Percentiles rank a stretch among this genome's conserved stretches.
These are phyloP conservation scores for Pichia kluyveri DNA, from an alignment of 805 yeast species.

Conservation along the genomic window DNA sequence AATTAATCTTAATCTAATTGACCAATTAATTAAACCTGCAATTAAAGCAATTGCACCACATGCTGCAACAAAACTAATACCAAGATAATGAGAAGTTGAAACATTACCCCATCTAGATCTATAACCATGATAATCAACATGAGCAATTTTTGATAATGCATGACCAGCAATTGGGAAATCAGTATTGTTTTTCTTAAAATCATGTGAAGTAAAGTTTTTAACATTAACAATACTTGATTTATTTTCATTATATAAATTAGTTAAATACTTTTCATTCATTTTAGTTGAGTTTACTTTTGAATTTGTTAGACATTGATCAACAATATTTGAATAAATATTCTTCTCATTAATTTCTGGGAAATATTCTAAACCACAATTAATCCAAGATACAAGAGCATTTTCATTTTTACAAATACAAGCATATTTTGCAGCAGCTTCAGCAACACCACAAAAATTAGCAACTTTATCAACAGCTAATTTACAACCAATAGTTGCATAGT, in stretches of 20 bases:
- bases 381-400: constrained; percentile 23
- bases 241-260: constrained; percentile 24
- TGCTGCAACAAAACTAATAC: constrained; percentile 37
- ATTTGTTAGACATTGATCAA: constrained; percentile 12
- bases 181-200: constrained; percentile 18
- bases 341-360: not conserved
- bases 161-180: constrained; percentile 29
- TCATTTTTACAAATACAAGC: constrained; percentile 20
- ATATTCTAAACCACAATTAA: constrained; percentile 18
- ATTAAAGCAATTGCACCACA: constrained; percentile 38
- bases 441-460: constrained; percentile 14
- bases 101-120: constrained; percentile 26
- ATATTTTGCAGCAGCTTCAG: constrained; percentile 3
- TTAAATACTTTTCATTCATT: not conserved
- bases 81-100: constrained; percentile 37
- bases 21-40: constrained; percentile 35
- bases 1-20: constrained; percentile 17
- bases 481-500: constrained; percentile 16
- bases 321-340: constrained; percentile 9
- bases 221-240: constrained; percentile 25
- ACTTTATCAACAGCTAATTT: constrained; percentile 13
- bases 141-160: constrained; percentile 16
- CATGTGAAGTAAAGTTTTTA: constrained; percentile 20
- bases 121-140: constrained; percentile 18
- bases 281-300: constrained; percentile 13